Evolutionary conservation across 2,329 filamentous ascomycete species (phyloP).

Genomic region (Dothideomycetes sp.): DNA sequence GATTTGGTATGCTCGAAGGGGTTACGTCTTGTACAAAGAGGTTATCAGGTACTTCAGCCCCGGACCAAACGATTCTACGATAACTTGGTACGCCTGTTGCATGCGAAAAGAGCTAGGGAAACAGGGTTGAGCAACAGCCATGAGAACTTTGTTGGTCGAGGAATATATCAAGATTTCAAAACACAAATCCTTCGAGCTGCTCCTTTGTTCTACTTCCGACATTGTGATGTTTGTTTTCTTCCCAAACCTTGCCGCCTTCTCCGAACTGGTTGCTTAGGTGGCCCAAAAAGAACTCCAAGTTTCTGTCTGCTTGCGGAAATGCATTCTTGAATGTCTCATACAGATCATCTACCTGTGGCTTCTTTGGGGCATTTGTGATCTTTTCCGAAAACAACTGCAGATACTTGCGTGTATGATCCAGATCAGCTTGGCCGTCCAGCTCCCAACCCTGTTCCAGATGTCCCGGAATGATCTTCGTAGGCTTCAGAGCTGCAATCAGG

Average conservation of each 20-base stretch:
- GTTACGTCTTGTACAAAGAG: conserved; percentile 11
- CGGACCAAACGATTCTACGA: no score
- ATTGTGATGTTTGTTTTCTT: conserved; percentile 22
- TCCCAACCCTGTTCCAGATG: conserved; percentile 20
- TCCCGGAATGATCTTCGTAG: conserved; percentile 19
- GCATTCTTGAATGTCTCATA: conserved; percentile 19
- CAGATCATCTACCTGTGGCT: conserved; percentile 18
- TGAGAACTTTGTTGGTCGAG: no score
- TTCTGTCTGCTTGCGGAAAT: conserved; percentile 20
- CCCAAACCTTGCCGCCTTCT: conserved; percentile 20
- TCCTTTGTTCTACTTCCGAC: conserved; percentile 2
- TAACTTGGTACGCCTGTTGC: no score
- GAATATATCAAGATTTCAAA: no score
- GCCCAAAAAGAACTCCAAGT: conserved; percentile 24
- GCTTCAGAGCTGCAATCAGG: conserved; percentile 18
- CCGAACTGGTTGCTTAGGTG: conserved; percentile 23
- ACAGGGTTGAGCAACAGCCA: no score
- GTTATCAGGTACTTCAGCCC: conserved; percentile 8
- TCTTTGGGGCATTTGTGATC: conserved; percentile 17
- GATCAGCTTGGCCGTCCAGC: conserved; percentile 16
- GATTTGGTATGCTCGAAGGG: conserved; percentile 11
- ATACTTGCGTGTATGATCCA: conserved; percentile 20
- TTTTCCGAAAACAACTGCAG: conserved; percentile 19
- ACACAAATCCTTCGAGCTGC: conserved; percentile 1
- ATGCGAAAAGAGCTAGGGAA: no score